Evolutionary conservation across 2,329 filamentous ascomycete species (phyloP).

Genomic region (Orbilia javanica): DNA sequence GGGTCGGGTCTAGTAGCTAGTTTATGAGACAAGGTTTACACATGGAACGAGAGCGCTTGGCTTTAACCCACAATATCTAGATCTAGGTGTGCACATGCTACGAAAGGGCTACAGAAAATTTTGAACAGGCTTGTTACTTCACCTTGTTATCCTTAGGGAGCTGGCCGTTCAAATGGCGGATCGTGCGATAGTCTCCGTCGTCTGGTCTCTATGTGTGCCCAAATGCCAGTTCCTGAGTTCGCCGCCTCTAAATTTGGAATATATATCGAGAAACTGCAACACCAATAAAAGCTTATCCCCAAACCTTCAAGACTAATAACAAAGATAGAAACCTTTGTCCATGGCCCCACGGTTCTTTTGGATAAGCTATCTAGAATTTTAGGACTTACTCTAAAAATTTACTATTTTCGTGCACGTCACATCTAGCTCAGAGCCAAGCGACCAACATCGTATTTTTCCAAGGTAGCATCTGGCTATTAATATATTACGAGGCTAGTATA

Average conservation of each 20-base stretch:
- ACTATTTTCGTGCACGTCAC: not conserved
- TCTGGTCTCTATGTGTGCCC: not conserved
- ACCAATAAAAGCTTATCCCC: not conserved
- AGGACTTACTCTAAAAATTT: not conserved
- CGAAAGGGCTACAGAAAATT: too few relatives aligned
- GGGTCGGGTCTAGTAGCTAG: too few relatives aligned
- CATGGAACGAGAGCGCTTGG: too few relatives aligned
- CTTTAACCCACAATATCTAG: too few relatives aligned
- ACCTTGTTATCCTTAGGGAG: too few relatives aligned
- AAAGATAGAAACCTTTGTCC: conserved; percentile 3
- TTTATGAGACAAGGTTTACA: too few relatives aligned
- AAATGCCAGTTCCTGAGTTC: not conserved
- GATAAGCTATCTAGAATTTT: not conserved
- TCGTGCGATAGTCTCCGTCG: not conserved
- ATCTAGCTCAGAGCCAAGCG: too few relatives aligned
- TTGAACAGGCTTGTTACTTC: too few relatives aligned
- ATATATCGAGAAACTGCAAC: conserved; percentile 30
- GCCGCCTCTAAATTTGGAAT: not conserved
- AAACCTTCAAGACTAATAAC: conserved; percentile 15
- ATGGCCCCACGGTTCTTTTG: not conserved
- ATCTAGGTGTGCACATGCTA: too few relatives aligned
- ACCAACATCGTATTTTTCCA: not conserved
- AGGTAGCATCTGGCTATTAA: too few relatives aligned
- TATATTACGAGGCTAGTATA: too few relatives aligned
- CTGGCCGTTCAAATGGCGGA: not conserved